phyloP scores from a whole-genome alignment of 331 rosid genomes.

The Quercus lobata region DNA sequence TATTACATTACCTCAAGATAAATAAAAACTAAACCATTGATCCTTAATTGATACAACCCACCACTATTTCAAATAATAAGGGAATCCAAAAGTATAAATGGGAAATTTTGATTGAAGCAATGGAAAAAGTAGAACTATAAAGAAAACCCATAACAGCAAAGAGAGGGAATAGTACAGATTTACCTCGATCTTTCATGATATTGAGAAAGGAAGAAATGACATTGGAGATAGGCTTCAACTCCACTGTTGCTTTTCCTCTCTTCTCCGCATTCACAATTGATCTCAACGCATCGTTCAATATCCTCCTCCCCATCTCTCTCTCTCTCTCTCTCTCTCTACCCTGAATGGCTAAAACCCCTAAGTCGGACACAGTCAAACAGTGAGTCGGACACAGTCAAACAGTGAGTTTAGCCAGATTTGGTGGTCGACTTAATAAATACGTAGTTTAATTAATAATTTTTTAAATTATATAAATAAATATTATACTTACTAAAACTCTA shows the following conservation, averaged over 20 bases:
- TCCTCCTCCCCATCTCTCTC: slow-evolving; percentile 59
- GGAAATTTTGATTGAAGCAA: not conserved
- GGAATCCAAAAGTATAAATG: not conserved
- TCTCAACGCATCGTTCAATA: slow-evolving; percentile 77
- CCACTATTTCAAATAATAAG: not conserved
- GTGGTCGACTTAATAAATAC: too few species aligned
- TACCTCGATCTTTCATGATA: slow-evolving; percentile 82
- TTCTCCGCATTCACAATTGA: slow-evolving; percentile 83
- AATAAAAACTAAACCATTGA: too few species aligned
- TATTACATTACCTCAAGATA: too few species aligned
- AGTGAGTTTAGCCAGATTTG: not conserved
- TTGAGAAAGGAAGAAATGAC: slow-evolving; percentile 81
- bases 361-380: not conserved
- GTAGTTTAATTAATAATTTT: too few species aligned
- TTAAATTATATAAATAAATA: too few species aligned
- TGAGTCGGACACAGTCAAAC: not conserved
- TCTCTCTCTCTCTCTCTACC: not conserved
- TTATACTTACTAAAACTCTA: too few species aligned
- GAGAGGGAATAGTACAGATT: not conserved
- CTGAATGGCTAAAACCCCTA: not conserved
- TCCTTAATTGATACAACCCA: too few species aligned
- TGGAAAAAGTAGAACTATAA: not conserved
- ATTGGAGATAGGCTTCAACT: slow-evolving; percentile 64
- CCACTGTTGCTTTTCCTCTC: slow-evolving; percentile 71
- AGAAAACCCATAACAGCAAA: not conserved